Percentiles rank a stretch among this genome's conserved stretches.
These are phyloP conservation scores for Aurantiochytrium sp. DNA, from an alignment of 108 stramenopile genomes.

Conservation along the genomic window DNA sequence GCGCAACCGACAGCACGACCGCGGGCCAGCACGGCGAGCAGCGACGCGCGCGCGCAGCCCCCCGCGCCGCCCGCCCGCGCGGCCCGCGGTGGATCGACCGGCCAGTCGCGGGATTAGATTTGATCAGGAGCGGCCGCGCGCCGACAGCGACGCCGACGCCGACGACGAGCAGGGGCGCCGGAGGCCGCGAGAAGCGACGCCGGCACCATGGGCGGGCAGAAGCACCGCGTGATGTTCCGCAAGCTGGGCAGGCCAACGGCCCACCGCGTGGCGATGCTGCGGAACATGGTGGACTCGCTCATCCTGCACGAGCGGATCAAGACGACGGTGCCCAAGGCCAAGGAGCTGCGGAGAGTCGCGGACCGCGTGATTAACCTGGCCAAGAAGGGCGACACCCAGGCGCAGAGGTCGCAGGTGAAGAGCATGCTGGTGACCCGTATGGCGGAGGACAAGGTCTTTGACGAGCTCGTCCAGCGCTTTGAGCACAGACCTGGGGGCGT, in stretches of 20 bases:
- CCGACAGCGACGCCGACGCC: no score
- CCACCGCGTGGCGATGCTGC: slow-evolving; percentile 29
- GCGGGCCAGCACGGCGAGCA: no score
- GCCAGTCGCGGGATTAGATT: no score
- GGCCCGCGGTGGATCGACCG: no score
- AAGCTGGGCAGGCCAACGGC: not conserved
- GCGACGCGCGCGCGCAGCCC: no score
- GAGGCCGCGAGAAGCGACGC: not conserved
- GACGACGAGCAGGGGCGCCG: not conserved
- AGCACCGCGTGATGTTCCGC: not conserved
- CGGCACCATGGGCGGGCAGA: not conserved
- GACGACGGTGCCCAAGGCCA: slow-evolving; percentile 91
- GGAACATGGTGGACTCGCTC: slow-evolving; percentile 70
- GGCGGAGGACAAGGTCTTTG: slow-evolving; percentile 80
- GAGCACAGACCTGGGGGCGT: slow-evolving; percentile 73
- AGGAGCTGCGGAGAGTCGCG: slow-evolving; percentile 79
- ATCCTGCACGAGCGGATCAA: slow-evolving; percentile 96
- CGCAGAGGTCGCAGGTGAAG: slow-evolving; percentile 61
- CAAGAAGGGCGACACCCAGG: slow-evolving; percentile 60
- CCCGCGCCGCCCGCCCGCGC: no score
- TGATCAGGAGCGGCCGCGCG: no score
- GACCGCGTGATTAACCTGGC: slow-evolving; percentile 76
- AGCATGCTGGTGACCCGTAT: slow-evolving; percentile 36
- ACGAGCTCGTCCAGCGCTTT: slow-evolving; percentile 91
- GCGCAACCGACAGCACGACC: no score